Conservation (phyloP, 2,329 filamentous ascomycete genomes). For the Aspergillus ruber region DNA sequence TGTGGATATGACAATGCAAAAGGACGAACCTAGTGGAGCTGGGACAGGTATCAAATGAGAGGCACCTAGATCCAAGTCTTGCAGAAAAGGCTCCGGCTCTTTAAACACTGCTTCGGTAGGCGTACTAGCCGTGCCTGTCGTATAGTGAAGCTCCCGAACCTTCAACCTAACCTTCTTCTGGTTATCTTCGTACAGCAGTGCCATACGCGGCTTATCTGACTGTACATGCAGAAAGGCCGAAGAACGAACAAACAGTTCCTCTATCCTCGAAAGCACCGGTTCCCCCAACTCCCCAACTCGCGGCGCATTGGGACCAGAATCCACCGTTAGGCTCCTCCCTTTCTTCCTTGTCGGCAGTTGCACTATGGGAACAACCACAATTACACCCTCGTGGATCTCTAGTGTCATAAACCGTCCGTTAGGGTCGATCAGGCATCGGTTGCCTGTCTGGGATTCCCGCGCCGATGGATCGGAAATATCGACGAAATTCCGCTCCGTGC, state of each 20-base stretch:
- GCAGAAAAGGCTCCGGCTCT: constrained; percentile 46
- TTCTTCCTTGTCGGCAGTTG: constrained; percentile 47
- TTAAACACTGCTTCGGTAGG: constrained; percentile 50
- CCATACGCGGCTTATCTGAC: constrained; percentile 52
- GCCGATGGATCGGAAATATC: constrained; percentile 56
- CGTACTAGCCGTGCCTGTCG: constrained; percentile 37
- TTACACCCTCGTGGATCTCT: constrained; percentile 62
- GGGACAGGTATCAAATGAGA: constrained; percentile 58
- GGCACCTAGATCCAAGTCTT: constrained; percentile 54
- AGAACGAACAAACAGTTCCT: constrained; percentile 61
- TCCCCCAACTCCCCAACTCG: constrained; percentile 54
- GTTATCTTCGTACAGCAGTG: constrained; percentile 60
- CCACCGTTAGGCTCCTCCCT: constrained; percentile 18
- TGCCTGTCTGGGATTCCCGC: constrained; percentile 72
- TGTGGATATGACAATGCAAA: constrained; percentile 33
- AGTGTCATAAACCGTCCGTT: constrained; percentile 62
- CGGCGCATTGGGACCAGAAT: constrained; percentile 19
- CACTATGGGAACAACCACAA: constrained; percentile 58
- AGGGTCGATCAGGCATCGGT: constrained; percentile 78
- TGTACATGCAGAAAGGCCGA: constrained; percentile 58
- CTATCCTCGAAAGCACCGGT: constrained; percentile 55
- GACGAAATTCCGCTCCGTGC: constrained; percentile 53
- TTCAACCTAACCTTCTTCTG: constrained; percentile 51
- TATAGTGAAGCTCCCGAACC: constrained; percentile 50
- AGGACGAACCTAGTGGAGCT: constrained; percentile 44